These are phyloP conservation scores for Suillus subalutaceus DNA, from an alignment of 768 basidiomycete genomes.

Conservation along the genomic window DNA sequence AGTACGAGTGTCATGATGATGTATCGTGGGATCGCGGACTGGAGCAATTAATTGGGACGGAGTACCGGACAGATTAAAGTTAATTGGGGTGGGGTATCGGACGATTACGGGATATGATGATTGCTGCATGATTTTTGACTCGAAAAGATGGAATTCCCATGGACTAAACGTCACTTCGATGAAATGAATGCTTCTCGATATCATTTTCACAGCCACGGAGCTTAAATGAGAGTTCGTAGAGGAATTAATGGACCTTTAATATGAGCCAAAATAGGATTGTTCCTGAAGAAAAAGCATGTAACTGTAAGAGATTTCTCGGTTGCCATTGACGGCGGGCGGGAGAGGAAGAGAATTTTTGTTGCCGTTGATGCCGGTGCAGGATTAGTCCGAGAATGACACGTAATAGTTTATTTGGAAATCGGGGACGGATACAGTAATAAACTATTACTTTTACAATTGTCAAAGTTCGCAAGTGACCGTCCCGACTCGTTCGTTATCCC, in stretches of 20 bases:
- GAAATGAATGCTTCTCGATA: constrained; percentile 16
- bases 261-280: constrained; percentile 4
- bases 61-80: neutral
- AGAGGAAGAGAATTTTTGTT: neutral
- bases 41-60: too few relatives aligned
- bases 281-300: constrained; percentile 6
- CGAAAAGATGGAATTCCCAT: constrained; percentile 8
- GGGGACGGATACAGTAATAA: neutral
- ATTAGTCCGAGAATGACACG: constrained; percentile 5
- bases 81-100: constrained; percentile 4
- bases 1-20: too few relatives aligned
- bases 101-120: neutral
- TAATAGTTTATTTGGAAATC: constrained; percentile 10
- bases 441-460: neutral
- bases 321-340: neutral
- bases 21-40: neutral
- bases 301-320: too few relatives aligned
- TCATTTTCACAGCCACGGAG: constrained; percentile 18
- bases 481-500: neutral
- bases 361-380: neutral
- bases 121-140: too few relatives aligned
- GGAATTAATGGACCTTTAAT: constrained; percentile 17
- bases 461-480: neutral
- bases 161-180: neutral
- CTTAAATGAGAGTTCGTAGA: constrained; percentile 8